Base-by-base conservation (phyloP, 306 rosid genomes). In the Mimosa bimucronata region DNA sequence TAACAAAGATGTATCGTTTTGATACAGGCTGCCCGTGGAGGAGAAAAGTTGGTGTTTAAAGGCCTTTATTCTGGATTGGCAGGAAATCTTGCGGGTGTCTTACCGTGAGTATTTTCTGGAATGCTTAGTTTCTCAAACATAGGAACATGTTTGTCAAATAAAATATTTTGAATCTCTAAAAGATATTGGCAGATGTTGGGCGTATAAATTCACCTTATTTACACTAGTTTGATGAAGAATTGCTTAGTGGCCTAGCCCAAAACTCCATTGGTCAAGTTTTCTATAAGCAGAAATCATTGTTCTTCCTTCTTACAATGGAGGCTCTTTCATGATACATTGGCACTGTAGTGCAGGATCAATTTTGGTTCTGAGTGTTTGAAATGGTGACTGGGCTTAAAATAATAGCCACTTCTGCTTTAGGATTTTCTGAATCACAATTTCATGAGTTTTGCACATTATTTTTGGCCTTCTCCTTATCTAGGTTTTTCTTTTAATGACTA, bases 11-110 rank as follows among this genome's bases (percentile, higher is more conserved):
- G 26, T 40, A 40, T 40, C 25, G 40, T 65, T 62, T 71, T 8
- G 21, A 19, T 75, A 45, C 86, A 94, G 98, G 98, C 94, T 80
- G 92, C 92, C 64, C 97, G 90, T 1, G 98, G 92, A 68, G 97
- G 97, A 81, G 97, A 90, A 52, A 88, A 87, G 86, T 90, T 94
- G 80, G 73, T 88, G 69, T 82, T 91, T 64, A 84, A 86, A 88
- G 97, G 98, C 67, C 97, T 94, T 72, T 94, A 92, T 88, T 93
- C 98, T 48, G 98, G 98, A 90, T 86, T 94, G 90, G 90, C 90
- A 6, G 98, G 98, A 82, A 94, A 94, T 87, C 85, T 94, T 80
- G 97, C 84, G 68, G 98, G 98, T 78, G 98, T 92, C 86, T 88
- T 94, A 86, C 98, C 97, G 97, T 94, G 90, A 84, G 95, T 86